Percentiles rank a stretch among this genome's conserved stretches.
Evolutionary conservation across 306 rosid species (phyloP).

Genomic region (barrel medic (Medicago truncatula)): MtrunA17r5.0-ANR NC_053046.1:34199501-34200000

Average conservation of each 20-base stretch:
- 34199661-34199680: not conserved
- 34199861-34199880: slow-evolving; percentile 11
- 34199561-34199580: not conserved
- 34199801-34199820: not conserved
- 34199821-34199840: not conserved
- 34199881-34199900: slow-evolving; percentile 70
- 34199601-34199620: not conserved
- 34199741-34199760: not conserved
- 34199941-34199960: slow-evolving; percentile 66
- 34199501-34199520: not conserved
- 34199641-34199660: not conserved
- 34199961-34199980: slow-evolving; percentile 74
- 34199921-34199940: slow-evolving; percentile 83
- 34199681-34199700: not conserved
- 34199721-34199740: not conserved
- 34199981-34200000: slow-evolving; percentile 87
- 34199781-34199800: not conserved
- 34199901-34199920: slow-evolving; percentile 87
- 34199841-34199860: not conserved
- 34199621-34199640: not conserved
- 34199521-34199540: not conserved
- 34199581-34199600: not conserved
- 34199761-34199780: not conserved
- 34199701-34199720: not conserved
- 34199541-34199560: not conserved